A percentile compares a stretch with the other conserved stretches of the same genome.
Conservation (phyloP, 1,284 basidiomycete species). For the Meira nashicola region DNA sequence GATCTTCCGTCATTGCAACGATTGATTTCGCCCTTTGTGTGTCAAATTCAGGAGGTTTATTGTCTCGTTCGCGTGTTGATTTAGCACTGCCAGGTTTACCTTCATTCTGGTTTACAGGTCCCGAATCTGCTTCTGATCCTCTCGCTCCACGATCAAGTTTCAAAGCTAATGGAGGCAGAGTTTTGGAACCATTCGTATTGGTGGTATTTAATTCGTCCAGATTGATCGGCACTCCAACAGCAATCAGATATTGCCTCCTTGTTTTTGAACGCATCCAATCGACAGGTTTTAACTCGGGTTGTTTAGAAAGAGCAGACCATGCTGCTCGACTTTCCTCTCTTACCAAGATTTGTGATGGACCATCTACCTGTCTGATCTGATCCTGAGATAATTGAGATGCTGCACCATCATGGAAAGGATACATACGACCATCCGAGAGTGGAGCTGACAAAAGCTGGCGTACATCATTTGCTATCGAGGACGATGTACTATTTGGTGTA, state of each 20-base stretch:
- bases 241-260: constrained; percentile 42
- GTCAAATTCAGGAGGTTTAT: neutral
- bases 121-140: neutral
- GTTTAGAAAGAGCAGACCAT: neutral
- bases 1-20: constrained; percentile 22
- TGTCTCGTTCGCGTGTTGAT: neutral
- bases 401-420: constrained; percentile 13
- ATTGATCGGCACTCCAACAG: constrained; percentile 48
- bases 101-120: neutral
- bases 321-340: constrained; percentile 8
- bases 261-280: constrained; percentile 46
- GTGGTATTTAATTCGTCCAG: constrained; percentile 37
- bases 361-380: constrained; percentile 9
- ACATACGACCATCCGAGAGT: constrained; percentile 1
- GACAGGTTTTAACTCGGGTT: constrained; percentile 30
- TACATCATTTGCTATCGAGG: constrained; percentile 10
- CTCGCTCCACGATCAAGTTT: constrained; percentile 21
- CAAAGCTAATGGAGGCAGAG: constrained; percentile 39
- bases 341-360: constrained; percentile 7
- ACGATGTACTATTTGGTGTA: neutral
- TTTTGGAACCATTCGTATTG: constrained; percentile 6
- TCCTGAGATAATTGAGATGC: constrained; percentile 12
- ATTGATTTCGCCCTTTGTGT: constrained; percentile 15
- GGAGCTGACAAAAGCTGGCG: constrained; percentile 5
- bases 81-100: neutral